Evolutionary conservation across 805 yeast genomes (phyloP), one percentile per base, ranked within the genome.

Genomic region (Zygoascus tannicola): DNA sequence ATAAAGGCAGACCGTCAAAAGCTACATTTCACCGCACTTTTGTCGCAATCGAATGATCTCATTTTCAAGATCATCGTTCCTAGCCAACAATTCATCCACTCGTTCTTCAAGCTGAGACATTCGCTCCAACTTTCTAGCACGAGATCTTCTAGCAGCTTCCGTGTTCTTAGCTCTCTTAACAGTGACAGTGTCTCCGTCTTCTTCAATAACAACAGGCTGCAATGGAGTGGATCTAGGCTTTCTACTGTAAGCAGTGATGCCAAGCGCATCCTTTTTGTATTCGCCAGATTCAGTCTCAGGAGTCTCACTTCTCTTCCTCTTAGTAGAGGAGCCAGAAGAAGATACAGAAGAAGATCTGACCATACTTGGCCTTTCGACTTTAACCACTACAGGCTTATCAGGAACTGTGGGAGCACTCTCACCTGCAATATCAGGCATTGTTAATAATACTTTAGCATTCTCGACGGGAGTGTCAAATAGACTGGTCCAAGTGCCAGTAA

Each of bases 131-230:
- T 86, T 86, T 64, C 94, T 78, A 20, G 96, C 96, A 58, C 97
- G 74, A 22, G 95, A 86, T 59, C 96, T 77, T 64, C 97, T 79
- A 5, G 97, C 97, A 53, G 97, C 97, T 62, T 85, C 95, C n/a
- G 90, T 90, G 74, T 92, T 90, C 65, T 90, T 80, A 5, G 97
- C 97, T 62, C 97, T 80, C 69, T 90, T 90, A 56, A 83, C 63
- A 38, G 85, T 76, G 45, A 73, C 74, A n/a, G 81, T 76, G 62
- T 85, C 94, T 39, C 37, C 65, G 33, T 65, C 59, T 32, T 73
- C 75, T 26, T 75, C 71, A 37, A 69, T 49, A 38, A 75, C 74
- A 44, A 87, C 72, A 7, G 94, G 94, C 53, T 72, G 68, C 63
- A 86, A 71, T 5, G 94, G 94, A 47, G 69, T 66, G 22, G 75